Conservation (phyloP, 169 alveolate species). For the Theileria orientalis region DNA sequence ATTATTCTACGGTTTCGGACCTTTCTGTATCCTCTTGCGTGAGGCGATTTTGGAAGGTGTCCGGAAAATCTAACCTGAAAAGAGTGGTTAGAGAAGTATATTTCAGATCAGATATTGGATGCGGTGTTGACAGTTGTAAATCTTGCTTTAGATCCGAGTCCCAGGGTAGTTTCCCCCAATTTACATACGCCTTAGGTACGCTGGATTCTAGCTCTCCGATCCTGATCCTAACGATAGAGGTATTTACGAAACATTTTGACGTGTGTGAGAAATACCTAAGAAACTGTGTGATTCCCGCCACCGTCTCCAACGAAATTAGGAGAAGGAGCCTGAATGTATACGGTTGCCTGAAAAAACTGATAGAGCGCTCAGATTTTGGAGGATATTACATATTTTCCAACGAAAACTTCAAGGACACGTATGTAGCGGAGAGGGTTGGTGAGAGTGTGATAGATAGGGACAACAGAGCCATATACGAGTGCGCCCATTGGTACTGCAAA, state of each 20-base stretch:
- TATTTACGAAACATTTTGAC: slow-evolving; percentile 40
- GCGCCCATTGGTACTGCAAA: slow-evolving; percentile 58
- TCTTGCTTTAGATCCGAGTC: not conserved
- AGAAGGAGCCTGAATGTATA: slow-evolving; percentile 44
- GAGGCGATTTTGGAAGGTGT: slow-evolving; percentile 56
- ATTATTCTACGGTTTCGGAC: too few species aligned
- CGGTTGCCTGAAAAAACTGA: slow-evolving; percentile 42
- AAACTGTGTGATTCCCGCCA: slow-evolving; percentile 62
- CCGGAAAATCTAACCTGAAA: slow-evolving; percentile 49
- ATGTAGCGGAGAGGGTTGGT: slow-evolving; percentile 25
- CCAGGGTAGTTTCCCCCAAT: not conserved
- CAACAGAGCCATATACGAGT: slow-evolving; percentile 17
- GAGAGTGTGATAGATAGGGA: slow-evolving; percentile 38
- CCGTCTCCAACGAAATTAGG: slow-evolving; percentile 54
- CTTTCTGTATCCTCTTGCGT: too few species aligned
- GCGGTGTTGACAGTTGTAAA: slow-evolving; percentile 48
- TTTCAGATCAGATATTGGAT: slow-evolving; percentile 51
- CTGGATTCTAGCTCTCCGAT: slow-evolving; percentile 26
- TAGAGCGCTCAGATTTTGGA: slow-evolving; percentile 5
- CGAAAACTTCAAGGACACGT: slow-evolving; percentile 45
- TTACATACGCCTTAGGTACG: not conserved
- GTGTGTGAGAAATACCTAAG: slow-evolving; percentile 41
- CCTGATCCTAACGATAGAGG: slow-evolving; percentile 45
- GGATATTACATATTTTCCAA: slow-evolving; percentile 52
- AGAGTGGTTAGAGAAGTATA: slow-evolving; percentile 46